Conservation (phyloP, 805 yeast genomes). For the Sugiyamaella qingdaonensis region DNA sequence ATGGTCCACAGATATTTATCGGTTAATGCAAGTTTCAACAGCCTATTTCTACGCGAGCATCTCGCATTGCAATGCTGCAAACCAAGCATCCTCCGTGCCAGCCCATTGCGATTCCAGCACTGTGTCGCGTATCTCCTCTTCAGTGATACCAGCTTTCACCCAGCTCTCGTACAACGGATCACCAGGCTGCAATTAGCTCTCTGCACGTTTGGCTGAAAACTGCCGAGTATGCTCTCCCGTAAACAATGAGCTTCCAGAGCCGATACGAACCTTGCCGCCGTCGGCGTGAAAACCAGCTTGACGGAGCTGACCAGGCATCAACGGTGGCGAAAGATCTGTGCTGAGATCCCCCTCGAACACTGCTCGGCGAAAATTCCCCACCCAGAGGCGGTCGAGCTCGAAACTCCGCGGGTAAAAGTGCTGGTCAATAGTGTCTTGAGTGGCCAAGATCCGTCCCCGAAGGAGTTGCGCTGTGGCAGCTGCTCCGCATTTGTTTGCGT, state of each 20-base stretch:
- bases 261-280: background rate
- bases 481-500: no score
- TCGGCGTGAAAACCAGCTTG: background rate
- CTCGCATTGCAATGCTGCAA: background rate
- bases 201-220: background rate
- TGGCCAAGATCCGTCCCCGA: background rate
- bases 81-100: background rate
- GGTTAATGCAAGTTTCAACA: background rate
- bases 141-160: background rate
- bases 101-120: background rate
- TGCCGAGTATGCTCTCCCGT: background rate
- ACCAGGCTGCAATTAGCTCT: background rate
- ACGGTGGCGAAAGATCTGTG: background rate
- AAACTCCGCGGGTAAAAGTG: background rate
- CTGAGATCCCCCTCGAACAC: background rate
- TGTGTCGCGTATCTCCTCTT: background rate
- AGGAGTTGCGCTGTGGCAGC: no score
- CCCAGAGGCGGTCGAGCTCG: background rate
- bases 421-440: background rate
- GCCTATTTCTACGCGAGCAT: background rate
- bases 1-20: no score
- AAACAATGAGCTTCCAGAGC: background rate
- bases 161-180: background rate
- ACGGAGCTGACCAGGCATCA: background rate
- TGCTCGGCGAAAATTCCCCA: background rate